Conservation (phyloP, 768 basidiomycete species). For the Tremella yokohamensis region DNA sequence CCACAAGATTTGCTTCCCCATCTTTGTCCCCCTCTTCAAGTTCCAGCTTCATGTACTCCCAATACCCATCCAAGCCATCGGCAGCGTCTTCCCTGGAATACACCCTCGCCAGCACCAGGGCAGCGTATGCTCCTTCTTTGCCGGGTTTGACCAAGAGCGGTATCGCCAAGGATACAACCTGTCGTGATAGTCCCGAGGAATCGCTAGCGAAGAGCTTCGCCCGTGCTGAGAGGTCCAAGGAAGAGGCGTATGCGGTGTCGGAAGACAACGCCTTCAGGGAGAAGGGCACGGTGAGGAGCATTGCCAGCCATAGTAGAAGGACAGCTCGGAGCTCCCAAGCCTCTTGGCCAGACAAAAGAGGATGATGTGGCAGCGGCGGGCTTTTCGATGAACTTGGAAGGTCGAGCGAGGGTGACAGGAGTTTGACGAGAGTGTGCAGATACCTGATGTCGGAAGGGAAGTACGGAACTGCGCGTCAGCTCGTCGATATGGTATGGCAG, state of each 20-base stretch:
- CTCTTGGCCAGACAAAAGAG: slow-evolving; percentile 28
- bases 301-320: slow-evolving; percentile 84
- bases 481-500: slow-evolving; percentile 6
- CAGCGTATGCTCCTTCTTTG: slow-evolving; percentile 78
- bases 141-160: slow-evolving; percentile 54
- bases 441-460: slow-evolving; percentile 90
- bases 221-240: slow-evolving; percentile 21
- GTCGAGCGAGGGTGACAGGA: slow-evolving; percentile 53
- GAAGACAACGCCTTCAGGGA: slow-evolving; percentile 78
- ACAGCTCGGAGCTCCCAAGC: slow-evolving; percentile 82
- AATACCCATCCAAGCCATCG: slow-evolving; percentile 24
- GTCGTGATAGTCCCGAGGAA: slow-evolving; percentile 58
- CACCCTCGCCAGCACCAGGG: slow-evolving; percentile 71
- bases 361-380: slow-evolving; percentile 51
- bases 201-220: slow-evolving; percentile 55
- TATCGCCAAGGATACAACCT: slow-evolving; percentile 26
- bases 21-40: slow-evolving; percentile 27
- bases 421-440: slow-evolving; percentile 68
- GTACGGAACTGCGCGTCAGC: slow-evolving; percentile 64
- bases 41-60: slow-evolving; percentile 28
- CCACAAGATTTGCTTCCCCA: slow-evolving; percentile 38
- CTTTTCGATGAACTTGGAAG: slow-evolving; percentile 52
- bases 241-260: slow-evolving; percentile 25
- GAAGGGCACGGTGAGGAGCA: slow-evolving; percentile 92
- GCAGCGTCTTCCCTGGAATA: slow-evolving; percentile 66